These are phyloP conservation scores for Cyclotella cryptica DNA, from an alignment of 108 stramenopile genomes.

Conservation along the genomic window DNA sequence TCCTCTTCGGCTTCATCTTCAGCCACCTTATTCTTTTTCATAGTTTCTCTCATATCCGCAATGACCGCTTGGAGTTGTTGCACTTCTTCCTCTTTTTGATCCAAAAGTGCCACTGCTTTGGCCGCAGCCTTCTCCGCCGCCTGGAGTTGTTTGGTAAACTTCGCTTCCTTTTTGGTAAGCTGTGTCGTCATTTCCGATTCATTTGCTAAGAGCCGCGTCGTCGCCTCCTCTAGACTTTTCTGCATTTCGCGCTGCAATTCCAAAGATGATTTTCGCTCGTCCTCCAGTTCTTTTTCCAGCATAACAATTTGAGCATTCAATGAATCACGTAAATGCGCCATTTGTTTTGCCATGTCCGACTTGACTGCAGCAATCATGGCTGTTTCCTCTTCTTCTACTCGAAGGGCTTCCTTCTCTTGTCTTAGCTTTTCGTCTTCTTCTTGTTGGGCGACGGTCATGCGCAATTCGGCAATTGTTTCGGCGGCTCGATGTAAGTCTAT, in stretches of 20 bases:
- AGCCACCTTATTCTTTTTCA: conserved; percentile 57
- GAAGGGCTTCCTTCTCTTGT: conserved; percentile 32
- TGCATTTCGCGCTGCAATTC: conserved; percentile 51
- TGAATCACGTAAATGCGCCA: conserved; percentile 42
- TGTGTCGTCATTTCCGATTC: conserved; percentile 49
- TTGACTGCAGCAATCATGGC: conserved; percentile 38
- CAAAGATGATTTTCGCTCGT: conserved; percentile 42
- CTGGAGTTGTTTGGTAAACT: conserved; percentile 40
- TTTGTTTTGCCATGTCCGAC: conserved; percentile 45
- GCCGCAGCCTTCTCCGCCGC: conserved; percentile 53
- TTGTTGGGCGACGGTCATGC: conserved; percentile 37
- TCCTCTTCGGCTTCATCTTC: conserved; percentile 53
- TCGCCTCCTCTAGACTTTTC: conserved; percentile 47
- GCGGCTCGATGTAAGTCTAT: conserved; percentile 53
- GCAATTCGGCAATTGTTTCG: conserved; percentile 45
- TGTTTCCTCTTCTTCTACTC: conserved; percentile 45
- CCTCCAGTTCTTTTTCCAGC: conserved; percentile 49
- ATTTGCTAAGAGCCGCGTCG: conserved; percentile 25
- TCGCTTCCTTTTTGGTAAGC: conserved; percentile 47
- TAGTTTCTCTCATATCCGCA: conserved; percentile 50
- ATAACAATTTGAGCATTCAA: conserved; percentile 41
- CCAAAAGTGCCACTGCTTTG: conserved; percentile 48
- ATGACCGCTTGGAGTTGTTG: conserved; percentile 51
- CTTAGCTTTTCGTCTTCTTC: conserved; percentile 41
- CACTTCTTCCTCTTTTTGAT: conserved; percentile 52